These are phyloP conservation scores for Neonectria neomacrospora DNA, from an alignment of 2,329 filamentous ascomycete genomes.

Conservation along the genomic window DNA sequence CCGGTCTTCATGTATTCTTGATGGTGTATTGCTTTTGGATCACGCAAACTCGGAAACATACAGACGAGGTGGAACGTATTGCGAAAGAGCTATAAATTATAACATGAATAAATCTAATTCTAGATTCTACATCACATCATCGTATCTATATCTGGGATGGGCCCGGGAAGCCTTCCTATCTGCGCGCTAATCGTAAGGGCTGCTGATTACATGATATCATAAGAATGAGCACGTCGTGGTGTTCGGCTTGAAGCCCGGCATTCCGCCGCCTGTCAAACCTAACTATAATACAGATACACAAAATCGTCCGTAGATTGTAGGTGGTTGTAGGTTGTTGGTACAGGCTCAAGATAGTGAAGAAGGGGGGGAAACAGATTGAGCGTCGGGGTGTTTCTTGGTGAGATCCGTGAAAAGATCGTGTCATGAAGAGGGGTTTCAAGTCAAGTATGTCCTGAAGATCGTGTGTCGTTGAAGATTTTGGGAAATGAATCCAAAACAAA, in stretches of 20 bases:
- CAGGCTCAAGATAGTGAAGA: constrained; percentile 19
- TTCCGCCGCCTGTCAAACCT: constrained; percentile 25
- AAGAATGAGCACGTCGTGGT: constrained; percentile 38
- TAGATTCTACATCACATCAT: constrained; percentile 38
- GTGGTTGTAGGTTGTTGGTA: too few species aligned
- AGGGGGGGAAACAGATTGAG: constrained; percentile 15
- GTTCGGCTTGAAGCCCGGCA: constrained; percentile 25
- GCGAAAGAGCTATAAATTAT: neutral
- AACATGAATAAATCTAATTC: constrained; percentile 21
- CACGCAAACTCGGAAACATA: neutral
- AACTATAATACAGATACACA: constrained; percentile 39
- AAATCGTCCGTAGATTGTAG: constrained; percentile 23
- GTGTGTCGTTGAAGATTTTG: constrained; percentile 36
- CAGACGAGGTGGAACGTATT: neutral
- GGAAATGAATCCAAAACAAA: constrained; percentile 7
- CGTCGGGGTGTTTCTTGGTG: constrained; percentile 14
- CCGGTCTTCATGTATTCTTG: neutral
- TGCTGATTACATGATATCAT: constrained; percentile 43
- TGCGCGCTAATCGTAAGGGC: constrained; percentile 22
- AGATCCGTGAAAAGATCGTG: constrained; percentile 34
- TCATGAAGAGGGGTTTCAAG: constrained; percentile 30
- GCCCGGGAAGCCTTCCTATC: constrained; percentile 20
- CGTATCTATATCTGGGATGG: constrained; percentile 34
- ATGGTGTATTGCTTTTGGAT: neutral
- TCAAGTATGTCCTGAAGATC: constrained; percentile 34